phyloP scores from a whole-genome alignment of 2,329 filamentous ascomycete species.

The Akanthomyces dipterigenus region DNA sequence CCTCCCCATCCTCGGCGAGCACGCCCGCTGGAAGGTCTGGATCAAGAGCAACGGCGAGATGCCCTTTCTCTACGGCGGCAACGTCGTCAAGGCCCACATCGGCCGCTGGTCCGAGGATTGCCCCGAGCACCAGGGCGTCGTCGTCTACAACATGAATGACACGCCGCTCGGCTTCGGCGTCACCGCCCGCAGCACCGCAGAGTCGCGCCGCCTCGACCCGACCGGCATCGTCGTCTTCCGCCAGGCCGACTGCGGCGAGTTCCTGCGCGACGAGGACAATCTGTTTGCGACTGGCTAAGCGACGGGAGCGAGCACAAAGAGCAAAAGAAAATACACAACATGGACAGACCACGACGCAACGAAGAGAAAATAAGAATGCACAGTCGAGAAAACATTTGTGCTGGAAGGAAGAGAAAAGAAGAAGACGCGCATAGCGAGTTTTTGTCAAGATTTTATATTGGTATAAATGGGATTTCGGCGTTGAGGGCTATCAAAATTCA shows the following conservation, averaged over 20 bases:
- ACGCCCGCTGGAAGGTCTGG: constrained; percentile 96
- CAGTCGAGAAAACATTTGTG: neutral
- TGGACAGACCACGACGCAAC: neutral
- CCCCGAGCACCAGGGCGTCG: constrained; percentile 84
- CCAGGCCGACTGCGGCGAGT: constrained; percentile 92
- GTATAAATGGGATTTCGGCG: constrained; percentile 7
- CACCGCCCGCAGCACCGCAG: constrained; percentile 78
- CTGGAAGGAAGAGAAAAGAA: neutral
- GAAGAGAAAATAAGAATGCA: neutral
- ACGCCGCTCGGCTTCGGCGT: constrained; percentile 90
- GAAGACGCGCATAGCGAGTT: neutral
- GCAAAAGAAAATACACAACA: too few relatives aligned
- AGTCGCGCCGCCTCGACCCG: constrained; percentile 77
- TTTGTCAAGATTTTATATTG: neutral
- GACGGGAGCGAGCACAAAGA: neutral
- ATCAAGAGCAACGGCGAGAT: constrained; percentile 94
- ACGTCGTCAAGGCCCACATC: constrained; percentile 66
- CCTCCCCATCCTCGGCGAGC: constrained; percentile 78
- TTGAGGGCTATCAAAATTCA: constrained; percentile 5
- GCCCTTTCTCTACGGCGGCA: constrained; percentile 93
- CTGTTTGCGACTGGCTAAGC: constrained; percentile 49
- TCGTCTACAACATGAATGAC: constrained; percentile 89
- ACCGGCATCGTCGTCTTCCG: constrained; percentile 85
- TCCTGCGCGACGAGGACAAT: constrained; percentile 74
- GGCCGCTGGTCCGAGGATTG: constrained; percentile 86